Evolutionary conservation across 139 green algal species (phyloP), one percentile per base, ranked within the genome.

Genomic region (Klebsormidium nitens): DNA sequence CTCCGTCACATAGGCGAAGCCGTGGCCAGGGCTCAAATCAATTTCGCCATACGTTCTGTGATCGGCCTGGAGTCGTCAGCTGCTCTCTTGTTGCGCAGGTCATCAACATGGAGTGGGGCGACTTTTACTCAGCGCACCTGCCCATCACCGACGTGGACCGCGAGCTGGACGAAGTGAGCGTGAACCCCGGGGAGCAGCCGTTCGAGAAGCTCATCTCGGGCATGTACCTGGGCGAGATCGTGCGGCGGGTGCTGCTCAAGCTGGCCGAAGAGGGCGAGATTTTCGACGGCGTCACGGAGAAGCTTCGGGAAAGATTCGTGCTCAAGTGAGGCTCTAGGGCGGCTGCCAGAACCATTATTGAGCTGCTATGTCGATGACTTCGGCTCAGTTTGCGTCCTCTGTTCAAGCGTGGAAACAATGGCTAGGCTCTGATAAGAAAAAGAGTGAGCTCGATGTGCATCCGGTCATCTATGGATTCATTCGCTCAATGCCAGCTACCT

Each of bases 151-250:
- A 67, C 2, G 23, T n/a, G 26, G 74, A 81, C 8, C 26, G 34
- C 5, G 35, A 57, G 3, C n/a, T 81, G 5, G 72, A 81, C 23
- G 36, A 37, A 11, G 68, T 59, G 28, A 74, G 59, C 28, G 23
- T 66, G 26, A 79, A 79, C 55, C 37, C 35, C 11, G 64, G 64
- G 6, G 46, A 75, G 28, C 71, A 79, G 65, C 58, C 86, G 46
- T 92, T 94, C 80, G 91, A 96, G 83, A 96, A 97, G 82, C 69
- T 95, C 66, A 87, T 95, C 32, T 81, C 69, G 4, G 91, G 91
- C 3, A 84, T 96, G 81, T 96, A 91, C 75, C 76, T 96, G 44
- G 91, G 91, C 0, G 91, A 96, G 59, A 72, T 91, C 5, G 88
- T 86, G 5, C 79, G 91, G 14, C 81, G 84, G 62, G 75, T 93